These are phyloP conservation scores for Stentor coeruleus DNA, from an alignment of 73 alveolate species.

Conservation along the genomic window DNA sequence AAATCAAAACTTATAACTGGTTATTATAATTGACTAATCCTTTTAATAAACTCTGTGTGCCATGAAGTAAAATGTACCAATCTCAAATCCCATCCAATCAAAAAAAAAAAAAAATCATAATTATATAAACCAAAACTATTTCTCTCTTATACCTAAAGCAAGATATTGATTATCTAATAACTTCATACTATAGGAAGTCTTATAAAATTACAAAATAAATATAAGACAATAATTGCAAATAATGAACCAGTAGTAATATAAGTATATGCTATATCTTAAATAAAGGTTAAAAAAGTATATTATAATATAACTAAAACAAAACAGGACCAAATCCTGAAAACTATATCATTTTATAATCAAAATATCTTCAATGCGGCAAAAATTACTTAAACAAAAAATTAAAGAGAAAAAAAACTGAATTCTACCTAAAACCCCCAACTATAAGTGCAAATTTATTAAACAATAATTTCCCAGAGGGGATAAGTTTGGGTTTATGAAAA, in stretches of 20 bases:
- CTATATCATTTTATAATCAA: background rate
- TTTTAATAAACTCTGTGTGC: too few relatives aligned
- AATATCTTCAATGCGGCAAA: background rate
- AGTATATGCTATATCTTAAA: background rate
- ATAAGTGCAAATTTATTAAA: background rate
- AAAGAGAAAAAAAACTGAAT: background rate
- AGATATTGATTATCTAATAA: background rate
- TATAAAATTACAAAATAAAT: slow-evolving; percentile 9
- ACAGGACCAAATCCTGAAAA: background rate
- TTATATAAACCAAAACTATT: background rate
- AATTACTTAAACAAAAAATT: background rate
- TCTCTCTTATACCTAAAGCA: background rate
- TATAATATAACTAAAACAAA: background rate
- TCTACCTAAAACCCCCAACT: background rate
- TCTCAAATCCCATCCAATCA: background rate
- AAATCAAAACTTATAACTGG: background rate
- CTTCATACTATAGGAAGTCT: slow-evolving; percentile 4
- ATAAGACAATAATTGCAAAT: background rate
- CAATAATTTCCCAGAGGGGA: background rate
- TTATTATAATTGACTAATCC: too few relatives aligned
- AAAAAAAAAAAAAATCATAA: background rate
- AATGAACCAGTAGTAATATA: slow-evolving; percentile 4
- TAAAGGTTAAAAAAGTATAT: background rate
- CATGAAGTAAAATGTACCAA: background rate
- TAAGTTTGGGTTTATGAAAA: background rate